These are phyloP conservation scores for Puccinia triticina DNA, from an alignment of 1,284 basidiomycete genomes.

Conservation along the genomic window DNA sequence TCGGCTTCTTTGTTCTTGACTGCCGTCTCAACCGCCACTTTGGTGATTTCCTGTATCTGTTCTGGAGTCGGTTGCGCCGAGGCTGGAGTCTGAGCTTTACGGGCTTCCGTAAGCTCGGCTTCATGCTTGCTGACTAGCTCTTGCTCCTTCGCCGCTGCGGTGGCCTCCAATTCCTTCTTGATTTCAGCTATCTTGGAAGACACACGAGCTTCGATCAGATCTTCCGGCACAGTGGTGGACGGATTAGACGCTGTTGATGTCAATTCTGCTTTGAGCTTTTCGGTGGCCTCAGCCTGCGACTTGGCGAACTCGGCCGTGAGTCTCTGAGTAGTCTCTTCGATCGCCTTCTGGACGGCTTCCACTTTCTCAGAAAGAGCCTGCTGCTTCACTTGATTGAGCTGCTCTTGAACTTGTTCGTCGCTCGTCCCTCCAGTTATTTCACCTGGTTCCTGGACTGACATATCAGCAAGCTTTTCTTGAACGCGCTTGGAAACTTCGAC, in stretches of 20 bases:
- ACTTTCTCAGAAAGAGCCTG: slow-evolving; percentile 30
- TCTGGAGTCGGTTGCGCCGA: not conserved
- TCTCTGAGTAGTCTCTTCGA: slow-evolving; percentile 33
- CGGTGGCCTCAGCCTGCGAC: slow-evolving; percentile 23
- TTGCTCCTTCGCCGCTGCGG: slow-evolving; percentile 5
- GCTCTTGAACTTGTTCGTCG: slow-evolving; percentile 23
- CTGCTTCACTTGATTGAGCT: slow-evolving; percentile 16
- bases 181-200: slow-evolving; percentile 25
- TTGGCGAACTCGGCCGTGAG: slow-evolving; percentile 30
- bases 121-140: slow-evolving; percentile 23
- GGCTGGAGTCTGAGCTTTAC: slow-evolving; percentile 10
- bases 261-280: slow-evolving; percentile 41
- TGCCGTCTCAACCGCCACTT: slow-evolving; percentile 40
- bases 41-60: slow-evolving; percentile 36
- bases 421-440: not conserved
- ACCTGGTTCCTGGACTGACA: not conserved
- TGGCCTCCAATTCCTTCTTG: slow-evolving; percentile 33
- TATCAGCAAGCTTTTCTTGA: slow-evolving; percentile 29
- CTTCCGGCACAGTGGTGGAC: not conserved
- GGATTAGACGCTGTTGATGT: not conserved
- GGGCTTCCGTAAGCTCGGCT: not conserved
- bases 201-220: slow-evolving; percentile 17
- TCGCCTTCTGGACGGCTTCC: slow-evolving; percentile 28
- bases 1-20: slow-evolving; percentile 40
- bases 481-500: slow-evolving; percentile 39